phyloP scores from a whole-genome alignment of 2,329 filamentous ascomycete genomes.

The Claviceps sp. region DNA sequence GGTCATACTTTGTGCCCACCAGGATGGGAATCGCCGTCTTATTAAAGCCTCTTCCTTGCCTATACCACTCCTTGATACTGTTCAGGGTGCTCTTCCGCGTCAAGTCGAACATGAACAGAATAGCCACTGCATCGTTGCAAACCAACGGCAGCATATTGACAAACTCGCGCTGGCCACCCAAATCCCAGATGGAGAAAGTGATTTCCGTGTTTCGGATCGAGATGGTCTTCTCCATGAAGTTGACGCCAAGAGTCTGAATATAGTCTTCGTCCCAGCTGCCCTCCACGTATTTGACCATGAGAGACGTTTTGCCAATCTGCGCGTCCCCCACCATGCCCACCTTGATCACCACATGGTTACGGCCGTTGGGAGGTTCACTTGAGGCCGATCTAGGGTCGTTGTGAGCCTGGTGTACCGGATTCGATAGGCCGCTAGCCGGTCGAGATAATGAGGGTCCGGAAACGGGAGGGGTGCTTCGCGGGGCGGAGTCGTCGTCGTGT shows the following conservation, averaged over 20 bases:
- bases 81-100: slow-evolving; percentile 97
- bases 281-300: slow-evolving; percentile 99
- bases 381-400: slow-evolving; percentile 32
- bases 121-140: slow-evolving; percentile 96
- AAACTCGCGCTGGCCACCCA: slow-evolving; percentile 95
- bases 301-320: slow-evolving; percentile 95
- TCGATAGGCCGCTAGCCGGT: slow-evolving; percentile 42
- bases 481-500: slow-evolving; percentile 29
- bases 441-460: slow-evolving; percentile 35
- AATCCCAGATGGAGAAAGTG: slow-evolving; percentile 98
- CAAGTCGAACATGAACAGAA: slow-evolving; percentile 98
- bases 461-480: slow-evolving; percentile 33
- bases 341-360: slow-evolving; percentile 87
- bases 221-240: slow-evolving; percentile 99
- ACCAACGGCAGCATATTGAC: slow-evolving; percentile 99
- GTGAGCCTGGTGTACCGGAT: slow-evolving; percentile 24
- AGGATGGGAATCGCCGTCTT: slow-evolving; percentile 99
- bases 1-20: slow-evolving; percentile 96
- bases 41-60: slow-evolving; percentile 95
- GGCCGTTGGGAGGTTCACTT: slow-evolving; percentile 29
- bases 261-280: slow-evolving; percentile 99
- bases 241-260: slow-evolving; percentile 95
- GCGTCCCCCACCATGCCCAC: slow-evolving; percentile 99
- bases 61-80: slow-evolving; percentile 99
- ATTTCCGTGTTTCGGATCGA: slow-evolving; percentile 99